Percentiles rank a stretch among this genome's conserved stretches.
Evolutionary conservation across 164 flowering plant species (phyloP).

Genomic region (Saururus chinensis): DNA sequence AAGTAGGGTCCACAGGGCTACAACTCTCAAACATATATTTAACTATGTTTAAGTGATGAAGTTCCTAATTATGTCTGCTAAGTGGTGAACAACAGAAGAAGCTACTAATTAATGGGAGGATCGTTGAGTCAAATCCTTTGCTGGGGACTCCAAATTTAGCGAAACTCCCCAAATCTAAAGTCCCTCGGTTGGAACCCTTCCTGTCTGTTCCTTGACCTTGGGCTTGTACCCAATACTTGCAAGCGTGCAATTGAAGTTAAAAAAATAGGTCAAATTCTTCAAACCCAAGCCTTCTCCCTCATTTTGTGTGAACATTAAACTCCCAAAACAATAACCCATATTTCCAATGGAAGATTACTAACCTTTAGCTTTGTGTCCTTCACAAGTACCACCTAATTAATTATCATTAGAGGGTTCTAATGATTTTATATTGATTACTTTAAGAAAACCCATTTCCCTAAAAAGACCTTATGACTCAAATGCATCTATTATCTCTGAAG

Average conservation of each 20-base stretch:
- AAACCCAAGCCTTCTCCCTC: constrained; percentile 40
- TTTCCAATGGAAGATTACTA: constrained; percentile 6
- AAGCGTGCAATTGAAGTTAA: constrained; percentile 37
- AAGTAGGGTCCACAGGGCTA: too few relatives aligned
- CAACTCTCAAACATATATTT: too few relatives aligned
- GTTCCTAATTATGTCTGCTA: constrained; percentile 32
- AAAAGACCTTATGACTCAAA: not conserved
- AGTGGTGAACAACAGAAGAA: constrained; percentile 27
- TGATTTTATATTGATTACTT: not conserved
- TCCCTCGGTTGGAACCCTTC: constrained; percentile 53
- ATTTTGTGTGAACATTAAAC: constrained; percentile 24
- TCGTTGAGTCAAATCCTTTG: constrained; percentile 36
- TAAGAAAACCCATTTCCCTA: not conserved
- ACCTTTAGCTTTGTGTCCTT: not conserved
- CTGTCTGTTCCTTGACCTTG: constrained; percentile 72
- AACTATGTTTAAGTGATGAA: constrained; percentile 4
- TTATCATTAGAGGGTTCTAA: constrained; percentile 3
- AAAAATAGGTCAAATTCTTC: constrained; percentile 37
- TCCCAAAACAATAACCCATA: constrained; percentile 5
- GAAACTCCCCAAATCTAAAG: constrained; percentile 40
- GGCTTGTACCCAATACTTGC: constrained; percentile 28
- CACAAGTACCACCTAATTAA: not conserved
- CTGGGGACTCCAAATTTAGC: constrained; percentile 51
- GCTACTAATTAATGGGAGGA: constrained; percentile 20
- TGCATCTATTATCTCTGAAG: not conserved